Base-by-base conservation (phyloP, 1,284 basidiomycete genomes). In the Trichosporon faecale region DNA sequence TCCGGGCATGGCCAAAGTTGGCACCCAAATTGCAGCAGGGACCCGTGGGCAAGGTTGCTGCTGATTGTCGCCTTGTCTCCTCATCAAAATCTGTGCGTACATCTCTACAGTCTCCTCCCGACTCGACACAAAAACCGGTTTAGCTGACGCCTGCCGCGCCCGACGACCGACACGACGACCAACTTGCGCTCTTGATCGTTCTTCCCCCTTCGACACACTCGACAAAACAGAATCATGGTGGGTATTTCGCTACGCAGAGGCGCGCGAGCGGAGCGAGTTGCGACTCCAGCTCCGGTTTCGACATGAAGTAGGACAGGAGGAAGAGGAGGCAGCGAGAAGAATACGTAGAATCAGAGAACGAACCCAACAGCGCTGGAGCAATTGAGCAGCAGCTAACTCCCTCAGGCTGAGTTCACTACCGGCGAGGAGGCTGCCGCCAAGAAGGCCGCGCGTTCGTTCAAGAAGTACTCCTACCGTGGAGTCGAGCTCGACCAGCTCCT, bases 361-460 rank as follows among this genome's bases (percentile, higher is more conserved):
- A 49, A 21, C n/a, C n/a, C n/a, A n/a, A n/a, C n/a, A n/a, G n/a
- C n/a, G n/a, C n/a, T n/a, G n/a, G n/a, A n/a, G n/a, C n/a, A n/a
- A n/a, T n/a, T n/a, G n/a, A 37, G 35, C 35, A 14, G 35, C n/a
- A 21, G 11, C 67, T 66, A 46, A 65, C 63, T 18, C n/a, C n/a
- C n/a, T n/a, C 67, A 72, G 68, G 73, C 75, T 75, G 73, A 77
- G 79, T 86, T 93, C 80, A 95, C 94, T 84, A 93, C 95, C 85
- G 92, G 93, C 80, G 84, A 89, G 84, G 85, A 92, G 83, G 94
- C 94, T 79, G 94, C 94, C 76, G 94, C 94, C 85, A 88, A 95
- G 87, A 96, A 96, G 91, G 94, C 95, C 88, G 94, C 91, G 89
- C 88, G 96, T 84, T 95, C 94, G 74, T 99, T 99, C 92, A 93